A percentile compares a stretch with the other conserved stretches of the same genome.
Evolutionary conservation across 345 rosid species (phyloP).

Genomic region (Sonneratia caseolaris): DNA sequence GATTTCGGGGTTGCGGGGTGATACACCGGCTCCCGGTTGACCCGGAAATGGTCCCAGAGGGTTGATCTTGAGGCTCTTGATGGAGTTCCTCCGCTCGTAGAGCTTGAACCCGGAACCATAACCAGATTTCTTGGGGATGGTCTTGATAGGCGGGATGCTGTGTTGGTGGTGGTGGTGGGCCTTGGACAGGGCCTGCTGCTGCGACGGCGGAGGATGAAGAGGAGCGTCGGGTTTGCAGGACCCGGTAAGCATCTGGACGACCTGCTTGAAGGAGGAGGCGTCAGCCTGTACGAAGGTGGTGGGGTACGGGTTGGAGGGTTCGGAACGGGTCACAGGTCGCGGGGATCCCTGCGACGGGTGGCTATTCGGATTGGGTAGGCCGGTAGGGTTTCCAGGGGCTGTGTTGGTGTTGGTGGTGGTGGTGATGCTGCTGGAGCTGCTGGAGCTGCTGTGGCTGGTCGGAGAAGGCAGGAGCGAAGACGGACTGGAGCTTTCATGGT

Average conservation of each 20-base stretch:
- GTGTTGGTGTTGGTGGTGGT: slow-evolving; percentile 14
- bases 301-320: slow-evolving; percentile 71
- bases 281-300: slow-evolving; percentile 98
- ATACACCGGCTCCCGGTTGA: slow-evolving; percentile 40
- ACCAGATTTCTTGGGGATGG: slow-evolving; percentile 60
- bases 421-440: background rate
- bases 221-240: slow-evolving; percentile 39
- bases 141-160: slow-evolving; percentile 86
- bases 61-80: slow-evolving; percentile 79
- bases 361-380: slow-evolving; percentile 15
- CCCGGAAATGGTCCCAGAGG: slow-evolving; percentile 50
- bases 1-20: slow-evolving; percentile 71
- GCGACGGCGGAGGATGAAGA: slow-evolving; percentile 17
- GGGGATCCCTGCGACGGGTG: slow-evolving; percentile 27
- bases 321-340: slow-evolving; percentile 66
- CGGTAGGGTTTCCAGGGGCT: slow-evolving; percentile 19
- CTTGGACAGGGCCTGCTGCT: slow-evolving; percentile 20
- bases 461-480: slow-evolving; percentile 38
- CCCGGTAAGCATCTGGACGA: slow-evolving; percentile 97
- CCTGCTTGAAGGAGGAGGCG: slow-evolving; percentile 86
- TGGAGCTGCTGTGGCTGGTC: slow-evolving; percentile 31
- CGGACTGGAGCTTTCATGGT: slow-evolving; percentile 27
- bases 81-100: slow-evolving; percentile 84
- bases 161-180: slow-evolving; percentile 31
- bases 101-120: slow-evolving; percentile 69